These are phyloP conservation scores for Sisymbrium altissimum DNA, from an alignment of 345 rosid species.

Conservation along the genomic window DNA sequence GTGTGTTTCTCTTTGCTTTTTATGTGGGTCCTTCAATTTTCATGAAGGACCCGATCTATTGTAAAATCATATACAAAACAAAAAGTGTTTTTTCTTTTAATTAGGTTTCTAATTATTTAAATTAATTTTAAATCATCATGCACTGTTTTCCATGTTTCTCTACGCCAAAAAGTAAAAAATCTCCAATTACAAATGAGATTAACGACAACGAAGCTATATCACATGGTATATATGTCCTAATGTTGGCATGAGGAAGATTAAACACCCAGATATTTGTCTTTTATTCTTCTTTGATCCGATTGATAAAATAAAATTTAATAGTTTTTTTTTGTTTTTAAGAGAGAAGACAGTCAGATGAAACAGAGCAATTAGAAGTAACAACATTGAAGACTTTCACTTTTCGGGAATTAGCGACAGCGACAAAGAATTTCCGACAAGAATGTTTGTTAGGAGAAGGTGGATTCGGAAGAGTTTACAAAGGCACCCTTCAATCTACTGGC, in stretches of 20 bases:
- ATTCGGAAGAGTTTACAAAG: slow-evolving; percentile 75
- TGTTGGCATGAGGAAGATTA: neutral
- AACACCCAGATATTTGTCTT: neutral
- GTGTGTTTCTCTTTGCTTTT: slow-evolving; percentile 5
- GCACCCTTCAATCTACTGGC: slow-evolving; percentile 50
- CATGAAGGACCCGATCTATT: slow-evolving; percentile 43
- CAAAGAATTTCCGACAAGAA: slow-evolving; percentile 70
- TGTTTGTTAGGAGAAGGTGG: slow-evolving; percentile 79
- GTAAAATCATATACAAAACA: neutral
- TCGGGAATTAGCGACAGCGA: slow-evolving; percentile 71
- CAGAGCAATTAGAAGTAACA: slow-evolving; percentile 7
- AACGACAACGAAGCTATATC: neutral
- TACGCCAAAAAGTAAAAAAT: slow-evolving; percentile 35
- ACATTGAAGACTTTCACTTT: slow-evolving; percentile 39
- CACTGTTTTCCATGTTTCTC: slow-evolving; percentile 73
- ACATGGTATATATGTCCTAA: slow-evolving; percentile 16
- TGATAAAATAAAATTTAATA: too few species aligned
- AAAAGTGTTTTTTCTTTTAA: neutral
- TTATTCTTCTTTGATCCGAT: neutral
- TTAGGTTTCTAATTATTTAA: neutral
- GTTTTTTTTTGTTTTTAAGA: neutral
- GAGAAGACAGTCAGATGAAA: neutral
- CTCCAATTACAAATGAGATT: slow-evolving; percentile 18
- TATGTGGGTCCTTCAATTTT: slow-evolving; percentile 48
- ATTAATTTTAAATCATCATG: slow-evolving; percentile 38